Conservation (phyloP, 305 asterid species). For the Fraxinus greggii region DNA sequence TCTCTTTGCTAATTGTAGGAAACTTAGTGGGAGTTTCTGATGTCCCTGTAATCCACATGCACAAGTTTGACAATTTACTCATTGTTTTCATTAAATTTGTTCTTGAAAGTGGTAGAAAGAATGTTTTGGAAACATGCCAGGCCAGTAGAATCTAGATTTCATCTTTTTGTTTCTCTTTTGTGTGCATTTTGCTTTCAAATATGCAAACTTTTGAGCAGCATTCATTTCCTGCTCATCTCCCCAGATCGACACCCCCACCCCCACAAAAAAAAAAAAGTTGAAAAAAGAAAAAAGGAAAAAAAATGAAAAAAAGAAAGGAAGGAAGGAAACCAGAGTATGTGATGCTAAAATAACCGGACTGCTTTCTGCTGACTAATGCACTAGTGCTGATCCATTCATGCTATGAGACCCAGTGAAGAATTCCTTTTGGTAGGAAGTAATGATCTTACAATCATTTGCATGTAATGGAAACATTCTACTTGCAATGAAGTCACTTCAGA, state of each 20-base stretch:
- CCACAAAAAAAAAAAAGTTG: no score
- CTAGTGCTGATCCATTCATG: neutral
- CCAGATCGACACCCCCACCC: neutral
- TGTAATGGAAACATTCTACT: neutral
- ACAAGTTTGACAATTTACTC: neutral
- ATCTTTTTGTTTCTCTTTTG: neutral
- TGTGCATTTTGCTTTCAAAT: neutral
- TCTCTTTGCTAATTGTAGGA: neutral
- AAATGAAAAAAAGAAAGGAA: neutral
- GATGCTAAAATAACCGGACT: neutral
- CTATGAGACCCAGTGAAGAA: neutral
- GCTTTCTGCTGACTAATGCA: neutral
- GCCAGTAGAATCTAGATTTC: neutral
- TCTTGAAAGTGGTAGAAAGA: neutral
- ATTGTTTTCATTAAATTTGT: neutral
- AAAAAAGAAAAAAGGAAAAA: neutral
- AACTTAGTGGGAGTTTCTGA: neutral
- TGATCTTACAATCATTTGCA: neutral
- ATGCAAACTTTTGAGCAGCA: neutral
- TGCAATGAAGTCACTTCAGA: neutral
- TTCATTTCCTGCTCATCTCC: neutral
- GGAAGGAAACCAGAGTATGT: neutral
- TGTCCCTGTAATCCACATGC: neutral
- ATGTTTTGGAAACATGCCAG: neutral
- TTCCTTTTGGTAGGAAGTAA: neutral